Conservation (phyloP, 2,329 filamentous ascomycete genomes). For the Botrytis deweyae region DNA sequence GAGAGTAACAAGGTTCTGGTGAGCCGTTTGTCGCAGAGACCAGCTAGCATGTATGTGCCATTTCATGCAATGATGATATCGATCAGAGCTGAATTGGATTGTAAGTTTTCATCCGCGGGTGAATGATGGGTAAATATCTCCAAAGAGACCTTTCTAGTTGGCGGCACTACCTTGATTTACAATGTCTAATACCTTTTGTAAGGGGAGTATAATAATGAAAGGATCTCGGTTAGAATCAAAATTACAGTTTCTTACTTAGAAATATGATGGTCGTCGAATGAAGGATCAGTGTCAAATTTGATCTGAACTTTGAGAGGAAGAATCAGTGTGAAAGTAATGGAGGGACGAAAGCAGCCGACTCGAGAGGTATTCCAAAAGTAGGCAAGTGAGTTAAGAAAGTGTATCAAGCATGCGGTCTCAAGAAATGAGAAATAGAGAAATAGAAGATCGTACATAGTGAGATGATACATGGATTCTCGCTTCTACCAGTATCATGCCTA, state of each 20-base stretch:
- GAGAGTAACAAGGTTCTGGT: not conserved
- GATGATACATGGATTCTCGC: not conserved
- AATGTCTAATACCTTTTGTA: not conserved
- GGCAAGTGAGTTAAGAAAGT: not conserved
- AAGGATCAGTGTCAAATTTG: not conserved
- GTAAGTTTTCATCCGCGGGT: not conserved
- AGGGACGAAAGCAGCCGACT: not conserved
- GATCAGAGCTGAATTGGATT: not conserved
- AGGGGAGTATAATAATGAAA: fast-evolving
- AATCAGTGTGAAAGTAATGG: not conserved
- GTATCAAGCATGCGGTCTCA: not conserved
- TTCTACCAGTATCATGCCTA: not conserved
- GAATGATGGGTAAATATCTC: not conserved
- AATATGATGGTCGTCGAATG: not conserved
- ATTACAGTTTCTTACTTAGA: not conserved
- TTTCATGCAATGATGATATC: not conserved
- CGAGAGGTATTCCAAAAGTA: not conserved
- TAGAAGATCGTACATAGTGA: not conserved
- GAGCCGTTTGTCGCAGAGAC: not conserved
- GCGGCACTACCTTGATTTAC: not conserved
- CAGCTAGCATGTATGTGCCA: not conserved
- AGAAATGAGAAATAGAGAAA: not conserved
- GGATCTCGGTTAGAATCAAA: not conserved
- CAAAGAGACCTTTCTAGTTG: not conserved
- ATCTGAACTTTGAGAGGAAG: not conserved